Conservation (phyloP, 306 rosid genomes). For the Crotalaria pallida region DNA sequence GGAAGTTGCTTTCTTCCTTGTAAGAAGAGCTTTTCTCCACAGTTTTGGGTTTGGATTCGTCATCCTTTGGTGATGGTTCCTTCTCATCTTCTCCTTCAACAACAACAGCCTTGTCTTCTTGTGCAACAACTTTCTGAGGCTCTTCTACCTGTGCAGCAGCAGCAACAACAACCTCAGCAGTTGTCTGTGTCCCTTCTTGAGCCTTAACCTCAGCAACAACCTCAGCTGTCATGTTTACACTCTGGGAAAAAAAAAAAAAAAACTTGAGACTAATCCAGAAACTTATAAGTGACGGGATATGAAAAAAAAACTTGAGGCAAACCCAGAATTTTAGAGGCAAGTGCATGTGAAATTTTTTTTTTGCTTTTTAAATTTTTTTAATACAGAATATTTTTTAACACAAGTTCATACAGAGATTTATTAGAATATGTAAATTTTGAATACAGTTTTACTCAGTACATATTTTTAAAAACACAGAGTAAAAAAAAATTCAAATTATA, state of each 20-base stretch:
- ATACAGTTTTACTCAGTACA: no score
- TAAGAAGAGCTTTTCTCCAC: constrained; percentile 37
- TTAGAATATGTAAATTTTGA: no score
- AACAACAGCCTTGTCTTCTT: not conserved
- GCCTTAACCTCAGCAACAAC: constrained; percentile 21
- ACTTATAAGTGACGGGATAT: not conserved
- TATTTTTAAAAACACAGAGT: no score
- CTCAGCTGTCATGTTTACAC: constrained; percentile 31
- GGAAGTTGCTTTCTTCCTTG: constrained; percentile 43
- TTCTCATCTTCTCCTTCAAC: not conserved
- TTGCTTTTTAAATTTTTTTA: no score
- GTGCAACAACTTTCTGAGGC: not conserved
- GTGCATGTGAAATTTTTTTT: no score
- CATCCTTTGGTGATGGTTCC: constrained; percentile 8
- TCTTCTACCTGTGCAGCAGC: not conserved
- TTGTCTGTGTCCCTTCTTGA: constrained; percentile 20
- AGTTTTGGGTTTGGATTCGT: constrained; percentile 12
- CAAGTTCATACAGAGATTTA: no score
- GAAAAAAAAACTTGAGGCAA: not conserved
- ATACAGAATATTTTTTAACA: no score
- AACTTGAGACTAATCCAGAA: constrained; percentile 19
- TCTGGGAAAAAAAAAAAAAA: not conserved
- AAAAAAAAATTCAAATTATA: no score
- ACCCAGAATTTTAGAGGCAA: no score
- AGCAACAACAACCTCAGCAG: constrained; percentile 25